phyloP scores from a whole-genome alignment of 352 stramenopile genomes.

The Lagenidium giganteum region DNA sequence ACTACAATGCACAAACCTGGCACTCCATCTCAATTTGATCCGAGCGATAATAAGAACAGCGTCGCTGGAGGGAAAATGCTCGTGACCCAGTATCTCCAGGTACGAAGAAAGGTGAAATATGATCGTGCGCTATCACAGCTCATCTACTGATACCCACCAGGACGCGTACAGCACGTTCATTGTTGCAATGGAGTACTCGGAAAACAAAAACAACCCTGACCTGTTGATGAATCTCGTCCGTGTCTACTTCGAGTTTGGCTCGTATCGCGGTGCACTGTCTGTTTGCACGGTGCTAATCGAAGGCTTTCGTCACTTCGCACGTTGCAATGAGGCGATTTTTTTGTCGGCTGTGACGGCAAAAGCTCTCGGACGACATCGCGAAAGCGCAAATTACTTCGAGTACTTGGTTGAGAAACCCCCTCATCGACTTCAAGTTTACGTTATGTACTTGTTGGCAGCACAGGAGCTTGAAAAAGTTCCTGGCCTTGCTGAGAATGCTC shows the following conservation, averaged over 20 bases:
- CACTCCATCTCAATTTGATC: constrained; percentile 2
- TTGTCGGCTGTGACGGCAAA: constrained; percentile 51
- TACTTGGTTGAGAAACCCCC: constrained; percentile 58
- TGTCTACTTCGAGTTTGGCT: constrained; percentile 67
- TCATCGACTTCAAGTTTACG: constrained; percentile 40
- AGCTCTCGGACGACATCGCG: constrained; percentile 40
- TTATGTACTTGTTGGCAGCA: constrained; percentile 50
- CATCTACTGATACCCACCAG: constrained; percentile 11
- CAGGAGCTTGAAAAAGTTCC: constrained; percentile 38
- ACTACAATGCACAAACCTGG: constrained; percentile 32
- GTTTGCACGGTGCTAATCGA: constrained; percentile 68
- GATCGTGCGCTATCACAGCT: neutral
- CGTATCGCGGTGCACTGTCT: constrained; percentile 52
- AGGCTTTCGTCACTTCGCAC: constrained; percentile 31
- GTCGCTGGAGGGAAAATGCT: too few relatives aligned
- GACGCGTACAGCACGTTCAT: constrained; percentile 72
- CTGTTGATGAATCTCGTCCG: constrained; percentile 48
- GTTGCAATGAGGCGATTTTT: constrained; percentile 57
- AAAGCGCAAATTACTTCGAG: constrained; percentile 71
- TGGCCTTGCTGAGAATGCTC: constrained; percentile 34
- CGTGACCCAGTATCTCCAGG: constrained; percentile 8
- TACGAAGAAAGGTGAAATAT: neutral
- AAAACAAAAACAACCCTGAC: constrained; percentile 53
- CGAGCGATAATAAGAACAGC: too few relatives aligned
- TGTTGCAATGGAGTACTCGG: constrained; percentile 71